Conservation (phyloP, 2,329 filamentous ascomycete species). For the Pyrenophora seminiperda region DNA sequence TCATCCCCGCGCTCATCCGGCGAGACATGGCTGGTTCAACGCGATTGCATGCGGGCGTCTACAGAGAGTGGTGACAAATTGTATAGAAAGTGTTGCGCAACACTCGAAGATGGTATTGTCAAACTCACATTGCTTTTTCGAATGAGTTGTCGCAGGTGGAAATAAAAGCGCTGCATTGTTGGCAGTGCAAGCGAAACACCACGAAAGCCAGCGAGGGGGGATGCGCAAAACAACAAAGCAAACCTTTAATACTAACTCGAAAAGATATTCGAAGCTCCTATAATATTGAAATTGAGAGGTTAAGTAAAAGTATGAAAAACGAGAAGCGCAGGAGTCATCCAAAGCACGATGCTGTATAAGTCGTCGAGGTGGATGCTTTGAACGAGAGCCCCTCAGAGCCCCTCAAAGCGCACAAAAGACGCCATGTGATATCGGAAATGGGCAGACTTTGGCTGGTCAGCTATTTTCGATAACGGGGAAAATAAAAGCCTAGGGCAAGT, state of each 20-base stretch:
- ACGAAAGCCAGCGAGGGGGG: constrained; percentile 12
- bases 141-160: not conserved
- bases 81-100: not conserved
- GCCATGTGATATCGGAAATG: not conserved
- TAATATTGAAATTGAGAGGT: not conserved
- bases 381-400: not conserved
- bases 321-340: not conserved
- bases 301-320: not conserved
- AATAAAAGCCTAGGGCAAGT: not conserved
- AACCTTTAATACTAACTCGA: constrained; percentile 9
- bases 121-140: not conserved
- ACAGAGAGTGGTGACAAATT: not conserved
- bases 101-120: not conserved
- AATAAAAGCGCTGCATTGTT: constrained; percentile 19
- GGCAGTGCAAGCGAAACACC: constrained; percentile 33
- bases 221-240: constrained; percentile 22
- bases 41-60: not conserved
- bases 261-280: not conserved
- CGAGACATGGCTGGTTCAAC: constrained; percentile 4
- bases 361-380: not conserved
- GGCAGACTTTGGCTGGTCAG: not conserved
- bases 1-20: not conserved
- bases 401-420: not conserved
- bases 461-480: no score
- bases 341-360: not conserved